These are phyloP conservation scores for Berberis vulgaris DNA, from an alignment of 164 flowering plant genomes.

Conservation along the genomic window DNA sequence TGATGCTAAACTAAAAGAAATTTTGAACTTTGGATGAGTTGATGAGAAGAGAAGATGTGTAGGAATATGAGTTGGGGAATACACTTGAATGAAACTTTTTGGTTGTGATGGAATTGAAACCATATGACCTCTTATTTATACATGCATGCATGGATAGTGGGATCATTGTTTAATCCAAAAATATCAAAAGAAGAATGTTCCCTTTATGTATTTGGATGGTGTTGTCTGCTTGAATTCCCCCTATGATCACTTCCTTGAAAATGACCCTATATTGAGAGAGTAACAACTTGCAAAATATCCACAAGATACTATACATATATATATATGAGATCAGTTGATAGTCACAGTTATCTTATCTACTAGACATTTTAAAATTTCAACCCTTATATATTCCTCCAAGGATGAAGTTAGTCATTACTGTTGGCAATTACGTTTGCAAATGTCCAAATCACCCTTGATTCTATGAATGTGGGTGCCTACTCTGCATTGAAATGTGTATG, in stretches of 20 bases:
- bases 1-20: background rate
- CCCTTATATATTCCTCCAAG: background rate
- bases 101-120: constrained; percentile 9
- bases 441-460: background rate
- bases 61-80: background rate
- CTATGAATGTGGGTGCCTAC: background rate
- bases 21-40: background rate
- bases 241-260: constrained; percentile 6
- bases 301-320: background rate
- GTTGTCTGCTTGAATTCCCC: background rate
- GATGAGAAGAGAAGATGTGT: background rate
- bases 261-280: background rate
- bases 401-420: background rate
- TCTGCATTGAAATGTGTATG: no score
- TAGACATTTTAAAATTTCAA: background rate
- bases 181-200: constrained; percentile 2
- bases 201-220: constrained; percentile 7
- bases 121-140: constrained; percentile 8
- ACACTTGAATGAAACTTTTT: background rate
- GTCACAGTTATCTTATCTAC: background rate
- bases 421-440: background rate
- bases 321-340: background rate
- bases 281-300: constrained; percentile 5
- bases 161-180: constrained; percentile 8
- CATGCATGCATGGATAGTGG: constrained; percentile 11